phyloP scores from a whole-genome alignment of 2,329 filamentous ascomycete species.

The Clonostachys sp. region DNA sequence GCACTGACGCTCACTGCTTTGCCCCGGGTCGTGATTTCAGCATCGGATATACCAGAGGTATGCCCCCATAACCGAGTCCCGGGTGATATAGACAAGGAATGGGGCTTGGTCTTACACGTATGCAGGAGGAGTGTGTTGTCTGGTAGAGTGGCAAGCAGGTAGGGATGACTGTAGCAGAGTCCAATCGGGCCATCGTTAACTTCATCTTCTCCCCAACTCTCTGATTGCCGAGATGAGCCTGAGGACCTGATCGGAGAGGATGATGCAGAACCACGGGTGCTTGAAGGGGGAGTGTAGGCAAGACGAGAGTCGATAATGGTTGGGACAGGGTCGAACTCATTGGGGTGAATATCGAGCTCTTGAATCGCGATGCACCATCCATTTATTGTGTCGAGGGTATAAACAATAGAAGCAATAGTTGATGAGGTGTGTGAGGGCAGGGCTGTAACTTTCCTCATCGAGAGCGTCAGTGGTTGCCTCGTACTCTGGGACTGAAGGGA shows the following conservation, averaged over 20 bases:
- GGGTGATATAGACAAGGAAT: slow-evolving; percentile 62
- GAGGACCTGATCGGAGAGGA: slow-evolving; percentile 6
- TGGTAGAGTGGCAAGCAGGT: slow-evolving; percentile 75
- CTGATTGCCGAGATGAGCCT: neutral
- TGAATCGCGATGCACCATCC: slow-evolving; percentile 94
- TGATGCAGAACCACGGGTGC: slow-evolving; percentile 11
- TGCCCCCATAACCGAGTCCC: slow-evolving; percentile 85
- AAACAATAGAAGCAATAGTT: slow-evolving; percentile 80
- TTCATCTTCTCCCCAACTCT: neutral
- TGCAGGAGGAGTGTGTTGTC: slow-evolving; percentile 87
- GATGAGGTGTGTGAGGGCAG: slow-evolving; percentile 17
- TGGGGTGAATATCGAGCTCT: slow-evolving; percentile 63
- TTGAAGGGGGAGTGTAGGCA: slow-evolving; percentile 25
- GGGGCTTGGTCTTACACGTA: slow-evolving; percentile 69
- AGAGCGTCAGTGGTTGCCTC: slow-evolving; percentile 74
- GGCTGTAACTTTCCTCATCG: slow-evolving; percentile 62
- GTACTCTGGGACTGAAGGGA: slow-evolving; percentile 79
- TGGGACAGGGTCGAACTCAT: slow-evolving; percentile 13
- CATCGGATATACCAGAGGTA: slow-evolving; percentile 82
- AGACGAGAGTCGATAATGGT: slow-evolving; percentile 27
- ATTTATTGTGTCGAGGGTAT: slow-evolving; percentile 71
- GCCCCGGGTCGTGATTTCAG: slow-evolving; percentile 77
- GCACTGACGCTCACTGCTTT: slow-evolving; percentile 87
- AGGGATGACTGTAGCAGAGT: slow-evolving; percentile 74
- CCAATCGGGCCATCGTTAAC: slow-evolving; percentile 49